Evolutionary conservation across 2,329 filamentous ascomycete species (phyloP).

Genomic region (Exophiala dermatitidis): DNA sequence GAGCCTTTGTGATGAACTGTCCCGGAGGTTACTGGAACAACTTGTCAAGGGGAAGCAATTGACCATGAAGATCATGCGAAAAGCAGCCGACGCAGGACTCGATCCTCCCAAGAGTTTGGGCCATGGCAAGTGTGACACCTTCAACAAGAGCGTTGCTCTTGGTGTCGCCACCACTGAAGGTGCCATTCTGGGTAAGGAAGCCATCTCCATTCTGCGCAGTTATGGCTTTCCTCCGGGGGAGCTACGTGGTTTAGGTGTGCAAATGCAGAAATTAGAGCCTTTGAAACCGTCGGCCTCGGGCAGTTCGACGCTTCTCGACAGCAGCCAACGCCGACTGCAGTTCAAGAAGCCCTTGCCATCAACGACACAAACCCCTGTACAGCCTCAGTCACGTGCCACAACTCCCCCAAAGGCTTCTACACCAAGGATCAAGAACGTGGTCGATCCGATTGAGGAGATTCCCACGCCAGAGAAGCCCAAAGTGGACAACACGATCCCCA

Average conservation of each 20-base stretch:
- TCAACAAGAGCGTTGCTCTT: constrained; percentile 78
- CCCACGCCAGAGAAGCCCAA: constrained; percentile 36
- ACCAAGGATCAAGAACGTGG: constrained; percentile 24
- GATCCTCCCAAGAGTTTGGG: constrained; percentile 91
- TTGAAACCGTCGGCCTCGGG: constrained; percentile 48
- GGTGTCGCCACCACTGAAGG: constrained; percentile 75
- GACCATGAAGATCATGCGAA: constrained; percentile 90
- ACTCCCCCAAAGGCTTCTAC: constrained; percentile 1
- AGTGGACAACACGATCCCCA: constrained; percentile 22
- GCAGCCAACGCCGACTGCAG: constrained; percentile 70
- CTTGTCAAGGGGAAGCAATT: constrained; percentile 79
- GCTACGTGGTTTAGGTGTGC: constrained; percentile 82
- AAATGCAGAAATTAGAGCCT: constrained; percentile 86
- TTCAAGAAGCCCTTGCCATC: constrained; percentile 55
- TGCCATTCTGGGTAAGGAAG: constrained; percentile 68
- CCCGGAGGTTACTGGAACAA: constrained; percentile 72
- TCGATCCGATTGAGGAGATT: constrained; percentile 48
- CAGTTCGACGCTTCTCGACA: constrained; percentile 40
- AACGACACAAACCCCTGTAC: constrained; percentile 11
- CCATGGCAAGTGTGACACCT: constrained; percentile 89
- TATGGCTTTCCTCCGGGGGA: constrained; percentile 85
- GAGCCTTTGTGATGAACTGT: constrained; percentile 77
- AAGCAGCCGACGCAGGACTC: constrained; percentile 75
- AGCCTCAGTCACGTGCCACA: constrained; percentile 5
- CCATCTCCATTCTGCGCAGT: constrained; percentile 71